Percentiles rank a stretch among this genome's conserved stretches.
Evolutionary conservation across 352 stramenopile genomes (phyloP).

Genomic region (Pythium aquatile): DNA sequence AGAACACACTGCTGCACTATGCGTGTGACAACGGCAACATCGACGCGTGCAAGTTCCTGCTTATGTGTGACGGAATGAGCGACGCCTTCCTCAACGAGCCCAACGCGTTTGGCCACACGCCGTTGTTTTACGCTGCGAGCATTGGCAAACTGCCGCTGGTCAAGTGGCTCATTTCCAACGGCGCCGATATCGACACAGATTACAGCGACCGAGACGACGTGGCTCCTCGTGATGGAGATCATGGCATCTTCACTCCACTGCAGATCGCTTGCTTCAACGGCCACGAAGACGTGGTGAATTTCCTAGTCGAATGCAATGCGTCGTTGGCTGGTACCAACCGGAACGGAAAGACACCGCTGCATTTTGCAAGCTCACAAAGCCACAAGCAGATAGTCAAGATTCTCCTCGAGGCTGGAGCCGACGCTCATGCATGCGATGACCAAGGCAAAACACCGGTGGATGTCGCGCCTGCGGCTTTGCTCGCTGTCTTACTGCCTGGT

Average conservation of each 20-base stretch:
- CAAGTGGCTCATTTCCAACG: slow-evolving; percentile 85
- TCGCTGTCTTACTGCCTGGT: slow-evolving; percentile 48
- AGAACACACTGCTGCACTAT: slow-evolving; percentile 78
- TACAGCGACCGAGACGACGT: slow-evolving; percentile 63
- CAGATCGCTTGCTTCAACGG: slow-evolving; percentile 79
- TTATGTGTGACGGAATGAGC: slow-evolving; percentile 68
- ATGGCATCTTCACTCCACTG: slow-evolving; percentile 73
- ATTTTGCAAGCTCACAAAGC: slow-evolving; percentile 66
- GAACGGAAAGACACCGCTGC: slow-evolving; percentile 74
- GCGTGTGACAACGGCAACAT: slow-evolving; percentile 83
- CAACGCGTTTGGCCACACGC: slow-evolving; percentile 75
- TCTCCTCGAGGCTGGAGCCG: slow-evolving; percentile 62
- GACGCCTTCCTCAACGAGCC: slow-evolving; percentile 67
- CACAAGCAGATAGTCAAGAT: slow-evolving; percentile 63
- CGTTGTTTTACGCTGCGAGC: slow-evolving; percentile 76
- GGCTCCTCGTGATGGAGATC: slow-evolving; percentile 48
- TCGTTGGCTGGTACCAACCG: slow-evolving; percentile 57
- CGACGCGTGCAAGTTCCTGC: slow-evolving; percentile 74
- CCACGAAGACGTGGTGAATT: slow-evolving; percentile 65
- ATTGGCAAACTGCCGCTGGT: slow-evolving; percentile 70
- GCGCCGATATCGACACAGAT: slow-evolving; percentile 80
- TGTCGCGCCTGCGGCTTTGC: slow-evolving; percentile 44
- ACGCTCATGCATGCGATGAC: slow-evolving; percentile 60
- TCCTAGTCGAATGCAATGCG: slow-evolving; percentile 82
- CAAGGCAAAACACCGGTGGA: slow-evolving; percentile 64